These are phyloP conservation scores for Letharia lupina DNA, from an alignment of 495 filamentous ascomycete species.

Conservation along the genomic window DNA sequence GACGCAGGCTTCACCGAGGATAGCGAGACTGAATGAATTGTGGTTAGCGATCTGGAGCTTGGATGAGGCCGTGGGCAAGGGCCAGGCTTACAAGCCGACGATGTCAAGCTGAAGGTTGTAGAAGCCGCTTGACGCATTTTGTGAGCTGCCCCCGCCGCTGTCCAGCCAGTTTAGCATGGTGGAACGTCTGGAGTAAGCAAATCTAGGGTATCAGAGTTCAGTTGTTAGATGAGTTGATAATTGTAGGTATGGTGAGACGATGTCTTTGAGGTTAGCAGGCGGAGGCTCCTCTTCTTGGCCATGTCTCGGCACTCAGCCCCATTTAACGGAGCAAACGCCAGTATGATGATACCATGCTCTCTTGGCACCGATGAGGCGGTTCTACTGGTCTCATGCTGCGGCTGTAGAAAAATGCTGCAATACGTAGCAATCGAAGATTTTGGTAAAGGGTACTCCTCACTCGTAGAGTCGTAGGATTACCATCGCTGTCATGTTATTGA, in stretches of 20 bases:
- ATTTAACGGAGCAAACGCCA: background rate
- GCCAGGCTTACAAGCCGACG: constrained; percentile 23
- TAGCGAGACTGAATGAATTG: constrained; percentile 19
- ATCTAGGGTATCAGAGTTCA: background rate
- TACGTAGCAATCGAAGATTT: too few relatives aligned
- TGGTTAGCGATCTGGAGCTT: background rate
- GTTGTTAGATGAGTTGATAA: background rate
- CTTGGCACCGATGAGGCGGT: background rate
- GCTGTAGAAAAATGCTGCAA: background rate
- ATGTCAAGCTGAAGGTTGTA: constrained; percentile 24
- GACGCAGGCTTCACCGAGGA: constrained; percentile 26
- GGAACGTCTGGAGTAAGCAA: background rate
- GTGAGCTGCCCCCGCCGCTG: constrained; percentile 1
- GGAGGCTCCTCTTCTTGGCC: background rate
- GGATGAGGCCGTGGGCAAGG: background rate
- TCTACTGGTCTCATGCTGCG: background rate
- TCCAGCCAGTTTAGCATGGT: constrained; percentile 10
- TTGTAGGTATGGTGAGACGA: background rate
- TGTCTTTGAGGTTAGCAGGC: background rate
- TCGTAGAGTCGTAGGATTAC: too few relatives aligned
- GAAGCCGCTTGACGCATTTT: constrained; percentile 12
- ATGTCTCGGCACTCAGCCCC: constrained; percentile 1
- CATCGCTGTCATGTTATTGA: too few relatives aligned
- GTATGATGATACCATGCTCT: background rate
- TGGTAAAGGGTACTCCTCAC: too few relatives aligned